Evolutionary conservation across 371 early-diverging fungal genomes (phyloP).

Genomic region (Thermomucor indicae-seudaticae): DNA sequence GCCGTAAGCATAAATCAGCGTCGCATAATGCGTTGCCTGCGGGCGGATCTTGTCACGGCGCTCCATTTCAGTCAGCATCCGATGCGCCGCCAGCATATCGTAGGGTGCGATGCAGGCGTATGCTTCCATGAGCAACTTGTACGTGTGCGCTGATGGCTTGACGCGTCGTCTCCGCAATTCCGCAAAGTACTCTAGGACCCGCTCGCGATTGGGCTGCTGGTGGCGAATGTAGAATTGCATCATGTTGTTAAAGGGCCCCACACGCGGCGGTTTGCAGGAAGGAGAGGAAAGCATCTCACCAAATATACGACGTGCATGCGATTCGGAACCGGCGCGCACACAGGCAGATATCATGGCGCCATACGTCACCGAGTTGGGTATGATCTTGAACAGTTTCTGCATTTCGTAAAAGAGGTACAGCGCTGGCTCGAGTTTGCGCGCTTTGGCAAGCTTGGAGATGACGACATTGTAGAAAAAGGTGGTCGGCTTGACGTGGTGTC

Average conservation of each 20-base stretch:
- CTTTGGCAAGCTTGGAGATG: constrained; percentile 60
- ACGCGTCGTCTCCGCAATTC: constrained; percentile 48
- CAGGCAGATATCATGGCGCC: constrained; percentile 63
- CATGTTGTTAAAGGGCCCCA: constrained; percentile 63
- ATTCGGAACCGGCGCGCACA: constrained; percentile 57
- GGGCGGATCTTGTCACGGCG: constrained; percentile 42
- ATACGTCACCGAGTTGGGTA: constrained; percentile 57
- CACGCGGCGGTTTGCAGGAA: constrained; percentile 50
- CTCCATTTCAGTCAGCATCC: constrained; percentile 48
- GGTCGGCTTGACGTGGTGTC: constrained; percentile 54
- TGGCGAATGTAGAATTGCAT: constrained; percentile 62
- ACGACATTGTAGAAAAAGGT: constrained; percentile 66
- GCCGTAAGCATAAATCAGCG: constrained; percentile 60
- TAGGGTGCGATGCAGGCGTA: constrained; percentile 57
- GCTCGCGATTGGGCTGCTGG: constrained; percentile 53
- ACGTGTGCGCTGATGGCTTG: constrained; percentile 59
- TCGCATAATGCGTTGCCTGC: constrained; percentile 56
- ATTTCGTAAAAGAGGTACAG: constrained; percentile 59
- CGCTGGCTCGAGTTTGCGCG: constrained; percentile 57
- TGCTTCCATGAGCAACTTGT: constrained; percentile 59
- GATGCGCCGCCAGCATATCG: constrained; percentile 58
- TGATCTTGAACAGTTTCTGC: constrained; percentile 41
- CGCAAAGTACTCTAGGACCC: constrained; percentile 48
- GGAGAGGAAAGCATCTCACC: constrained; percentile 50
- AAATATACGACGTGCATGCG: constrained; percentile 45